Conservation (phyloP, 257 asterid species). For the Handroanthus guayacan region DNA sequence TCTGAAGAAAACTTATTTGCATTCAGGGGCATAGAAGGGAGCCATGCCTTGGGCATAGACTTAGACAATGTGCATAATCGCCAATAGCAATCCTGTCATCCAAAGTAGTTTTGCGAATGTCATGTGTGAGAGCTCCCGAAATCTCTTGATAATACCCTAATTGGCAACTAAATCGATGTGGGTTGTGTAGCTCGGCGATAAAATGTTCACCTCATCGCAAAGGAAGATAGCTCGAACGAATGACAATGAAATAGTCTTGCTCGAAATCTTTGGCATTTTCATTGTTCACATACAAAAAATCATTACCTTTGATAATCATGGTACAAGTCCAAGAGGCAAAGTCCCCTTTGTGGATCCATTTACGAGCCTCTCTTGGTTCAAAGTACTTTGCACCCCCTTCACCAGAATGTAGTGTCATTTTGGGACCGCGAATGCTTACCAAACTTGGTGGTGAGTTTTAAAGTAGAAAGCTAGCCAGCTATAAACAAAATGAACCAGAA, state of each 20-base stretch:
- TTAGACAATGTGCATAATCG: background rate
- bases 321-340: background rate
- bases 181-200: background rate
- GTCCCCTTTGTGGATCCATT: background rate
- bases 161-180: background rate
- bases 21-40: too few relatives aligned
- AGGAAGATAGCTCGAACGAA: background rate
- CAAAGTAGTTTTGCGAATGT: background rate
- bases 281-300: background rate
- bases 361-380: background rate
- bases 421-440: background rate
- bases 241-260: background rate
- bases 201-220: background rate
- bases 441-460: background rate
- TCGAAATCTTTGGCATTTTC: background rate
- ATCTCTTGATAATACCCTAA: background rate
- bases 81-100: background rate
- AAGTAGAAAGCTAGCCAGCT: background rate
- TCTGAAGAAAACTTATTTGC: too few relatives aligned
- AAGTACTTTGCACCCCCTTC: background rate
- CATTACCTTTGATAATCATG: background rate
- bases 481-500: background rate
- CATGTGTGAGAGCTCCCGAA: background rate
- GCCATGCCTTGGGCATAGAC: background rate
- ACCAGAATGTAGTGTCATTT: background rate